Evolutionary conservation across 2,329 filamentous ascomycete genomes (phyloP).

Genomic region (Neocucurbitaria cava): DNA sequence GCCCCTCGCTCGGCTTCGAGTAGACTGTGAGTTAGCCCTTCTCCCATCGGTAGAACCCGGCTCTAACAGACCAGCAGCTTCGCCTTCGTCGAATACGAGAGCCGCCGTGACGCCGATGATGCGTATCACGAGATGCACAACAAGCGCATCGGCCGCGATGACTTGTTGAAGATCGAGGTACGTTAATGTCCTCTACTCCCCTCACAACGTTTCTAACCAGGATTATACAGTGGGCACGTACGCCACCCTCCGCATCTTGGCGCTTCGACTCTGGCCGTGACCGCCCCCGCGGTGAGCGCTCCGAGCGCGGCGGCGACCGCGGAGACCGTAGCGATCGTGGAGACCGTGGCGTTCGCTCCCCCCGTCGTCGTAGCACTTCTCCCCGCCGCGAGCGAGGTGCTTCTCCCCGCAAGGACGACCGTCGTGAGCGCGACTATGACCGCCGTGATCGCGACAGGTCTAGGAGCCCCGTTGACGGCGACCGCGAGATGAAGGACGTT

Average conservation of each 20-base stretch:
- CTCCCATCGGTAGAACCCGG: conserved; percentile 1
- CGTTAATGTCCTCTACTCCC: conserved; percentile 1
- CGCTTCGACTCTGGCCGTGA: conserved; percentile 84
- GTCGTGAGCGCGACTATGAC: conserved; percentile 70
- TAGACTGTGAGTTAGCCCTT: conserved; percentile 79
- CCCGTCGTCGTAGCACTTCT: conserved; percentile 56
- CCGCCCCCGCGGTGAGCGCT: conserved; percentile 46
- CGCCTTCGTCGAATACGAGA: conserved; percentile 99
- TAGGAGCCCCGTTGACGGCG: conserved; percentile 62
- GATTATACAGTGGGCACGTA: conserved; percentile 86
- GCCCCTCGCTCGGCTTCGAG: conserved; percentile 92
- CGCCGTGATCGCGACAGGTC: conserved; percentile 77
- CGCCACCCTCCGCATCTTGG: conserved; percentile 97
- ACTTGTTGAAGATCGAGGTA: conserved; percentile 98
- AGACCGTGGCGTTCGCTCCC: conserved; percentile 74
- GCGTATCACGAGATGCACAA: conserved; percentile 99
- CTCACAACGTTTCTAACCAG: conserved; percentile 19
- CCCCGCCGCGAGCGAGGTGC: conserved; percentile 65
- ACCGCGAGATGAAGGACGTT: conserved; percentile 57
- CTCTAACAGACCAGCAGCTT: conserved; percentile 69
- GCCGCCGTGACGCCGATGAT: conserved; percentile 96
- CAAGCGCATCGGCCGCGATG: conserved; percentile 95
- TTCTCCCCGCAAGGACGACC: conserved; percentile 79
- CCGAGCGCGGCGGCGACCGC: conserved; percentile 69
- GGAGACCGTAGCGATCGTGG: conserved; percentile 70